phyloP scores from a whole-genome alignment of 1,284 basidiomycete genomes.

The Calocybe gambosa region DNA sequence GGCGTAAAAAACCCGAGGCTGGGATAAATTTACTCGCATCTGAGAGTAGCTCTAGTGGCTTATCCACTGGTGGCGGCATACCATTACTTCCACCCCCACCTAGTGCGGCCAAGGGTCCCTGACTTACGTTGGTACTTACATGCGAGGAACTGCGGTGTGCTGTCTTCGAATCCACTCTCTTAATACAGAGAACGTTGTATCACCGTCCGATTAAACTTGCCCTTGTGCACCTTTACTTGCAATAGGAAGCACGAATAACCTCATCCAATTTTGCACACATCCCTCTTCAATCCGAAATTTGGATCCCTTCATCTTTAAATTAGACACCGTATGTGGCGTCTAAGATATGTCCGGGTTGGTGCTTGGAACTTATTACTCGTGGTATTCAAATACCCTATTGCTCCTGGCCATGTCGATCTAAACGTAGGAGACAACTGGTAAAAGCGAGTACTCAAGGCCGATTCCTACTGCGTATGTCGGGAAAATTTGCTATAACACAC shows the following conservation, averaged over 20 bases:
- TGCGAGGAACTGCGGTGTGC: neutral
- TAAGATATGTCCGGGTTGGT: no score
- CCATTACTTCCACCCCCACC: constrained; percentile 77
- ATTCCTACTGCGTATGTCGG: no score
- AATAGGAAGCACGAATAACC: neutral
- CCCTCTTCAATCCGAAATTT: no score
- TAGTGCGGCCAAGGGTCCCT: constrained; percentile 30
- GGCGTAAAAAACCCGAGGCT: constrained; percentile 40
- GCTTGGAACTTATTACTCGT: no score
- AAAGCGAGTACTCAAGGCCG: no score
- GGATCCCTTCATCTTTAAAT: no score
- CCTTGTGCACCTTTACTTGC: neutral
- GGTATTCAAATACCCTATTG: no score
- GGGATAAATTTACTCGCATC: constrained; percentile 32
- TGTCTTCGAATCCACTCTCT: neutral
- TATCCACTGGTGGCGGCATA: constrained; percentile 33
- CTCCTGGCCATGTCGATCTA: no score
- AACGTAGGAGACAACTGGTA: no score
- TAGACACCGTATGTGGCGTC: no score
- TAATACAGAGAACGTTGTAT: neutral
- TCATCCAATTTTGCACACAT: no score
- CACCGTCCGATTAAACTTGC: neutral
- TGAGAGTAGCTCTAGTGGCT: constrained; percentile 16
- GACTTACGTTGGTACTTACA: neutral
- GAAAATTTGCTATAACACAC: neutral